phyloP scores from a whole-genome alignment of 192 early-diverging fungal genomes.

The Coemansia sp. region DNA sequence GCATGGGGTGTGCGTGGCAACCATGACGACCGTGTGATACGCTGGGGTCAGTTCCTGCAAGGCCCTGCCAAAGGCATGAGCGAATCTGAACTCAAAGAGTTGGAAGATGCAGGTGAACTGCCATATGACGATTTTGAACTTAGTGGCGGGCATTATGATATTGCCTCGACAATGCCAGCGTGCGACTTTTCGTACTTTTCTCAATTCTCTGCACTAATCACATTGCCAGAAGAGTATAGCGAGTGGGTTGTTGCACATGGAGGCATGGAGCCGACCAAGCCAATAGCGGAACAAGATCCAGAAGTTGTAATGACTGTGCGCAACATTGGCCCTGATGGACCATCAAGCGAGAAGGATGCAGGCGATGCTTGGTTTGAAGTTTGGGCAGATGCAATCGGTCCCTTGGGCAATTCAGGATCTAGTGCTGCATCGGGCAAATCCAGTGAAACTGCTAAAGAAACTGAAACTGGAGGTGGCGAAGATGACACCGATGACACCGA shows the following conservation, averaged over 20 bases:
- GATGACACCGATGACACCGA: not conserved
- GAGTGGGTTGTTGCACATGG: constrained; percentile 68
- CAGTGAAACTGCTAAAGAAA: not conserved
- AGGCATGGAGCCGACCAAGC: constrained; percentile 58
- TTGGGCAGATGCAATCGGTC: constrained; percentile 49
- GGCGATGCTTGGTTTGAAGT: constrained; percentile 39
- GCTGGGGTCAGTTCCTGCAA: constrained; percentile 57
- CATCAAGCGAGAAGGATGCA: constrained; percentile 15
- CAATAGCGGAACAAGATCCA: constrained; percentile 56
- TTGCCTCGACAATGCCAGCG: constrained; percentile 42
- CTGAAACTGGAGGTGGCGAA: too few relatives aligned
- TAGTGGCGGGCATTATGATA: constrained; percentile 27
- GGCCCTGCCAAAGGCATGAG: constrained; percentile 24
- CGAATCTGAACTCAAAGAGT: constrained; percentile 9
- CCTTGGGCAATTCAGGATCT: not conserved
- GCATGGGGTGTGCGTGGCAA: constrained; percentile 68
- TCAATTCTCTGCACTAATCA: constrained; percentile 58
- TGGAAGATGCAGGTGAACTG: constrained; percentile 11
- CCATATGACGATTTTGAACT: constrained; percentile 32
- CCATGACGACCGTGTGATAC: constrained; percentile 71
- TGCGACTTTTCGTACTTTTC: constrained; percentile 58
- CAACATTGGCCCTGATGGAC: constrained; percentile 27
- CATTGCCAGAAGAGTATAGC: constrained; percentile 38
- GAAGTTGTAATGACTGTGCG: constrained; percentile 63
- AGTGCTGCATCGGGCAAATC: not conserved